Evolutionary conservation across 768 basidiomycete genomes (phyloP).

Genomic region (Suillus fuscotomentosus): DNA sequence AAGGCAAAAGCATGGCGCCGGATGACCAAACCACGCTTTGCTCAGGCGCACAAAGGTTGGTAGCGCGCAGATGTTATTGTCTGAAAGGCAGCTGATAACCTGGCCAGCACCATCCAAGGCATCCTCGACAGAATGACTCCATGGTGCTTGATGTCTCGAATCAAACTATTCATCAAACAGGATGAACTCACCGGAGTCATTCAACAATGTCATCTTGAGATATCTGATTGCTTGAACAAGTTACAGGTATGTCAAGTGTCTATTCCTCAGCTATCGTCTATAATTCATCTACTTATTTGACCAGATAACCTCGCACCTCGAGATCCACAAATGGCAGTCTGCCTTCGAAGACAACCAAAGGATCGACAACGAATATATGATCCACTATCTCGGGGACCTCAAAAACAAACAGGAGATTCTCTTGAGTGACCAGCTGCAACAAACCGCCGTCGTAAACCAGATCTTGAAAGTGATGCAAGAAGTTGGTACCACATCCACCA

Average conservation of each 20-base stretch:
- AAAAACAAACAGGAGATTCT: constrained; percentile 38
- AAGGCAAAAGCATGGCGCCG: constrained; percentile 23
- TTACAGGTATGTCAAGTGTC: constrained; percentile 39
- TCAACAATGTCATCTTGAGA: constrained; percentile 41
- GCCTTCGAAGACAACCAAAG: constrained; percentile 38
- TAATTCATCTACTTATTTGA: constrained; percentile 8
- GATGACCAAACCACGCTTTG: constrained; percentile 33
- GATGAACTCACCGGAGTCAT: constrained; percentile 44
- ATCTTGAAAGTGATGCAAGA: constrained; percentile 53
- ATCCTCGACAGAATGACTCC: constrained; percentile 41
- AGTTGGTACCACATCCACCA: constrained; percentile 22
- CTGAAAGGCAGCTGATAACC: neutral
- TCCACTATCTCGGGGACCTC: constrained; percentile 44
- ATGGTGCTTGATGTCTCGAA: constrained; percentile 40
- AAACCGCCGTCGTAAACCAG: constrained; percentile 33
- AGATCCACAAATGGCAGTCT: constrained; percentile 48
- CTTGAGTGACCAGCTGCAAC: constrained; percentile 31
- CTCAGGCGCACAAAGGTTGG: constrained; percentile 32
- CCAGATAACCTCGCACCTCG: constrained; percentile 46
- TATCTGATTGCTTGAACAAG: constrained; percentile 45
- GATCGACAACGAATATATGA: constrained; percentile 42
- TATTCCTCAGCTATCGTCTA: neutral
- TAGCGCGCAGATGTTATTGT: neutral
- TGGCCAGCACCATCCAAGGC: constrained; percentile 28
- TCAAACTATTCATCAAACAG: constrained; percentile 48